Base-by-base conservation (phyloP, 768 basidiomycete genomes). In the Amanita fuliginea region DNA sequence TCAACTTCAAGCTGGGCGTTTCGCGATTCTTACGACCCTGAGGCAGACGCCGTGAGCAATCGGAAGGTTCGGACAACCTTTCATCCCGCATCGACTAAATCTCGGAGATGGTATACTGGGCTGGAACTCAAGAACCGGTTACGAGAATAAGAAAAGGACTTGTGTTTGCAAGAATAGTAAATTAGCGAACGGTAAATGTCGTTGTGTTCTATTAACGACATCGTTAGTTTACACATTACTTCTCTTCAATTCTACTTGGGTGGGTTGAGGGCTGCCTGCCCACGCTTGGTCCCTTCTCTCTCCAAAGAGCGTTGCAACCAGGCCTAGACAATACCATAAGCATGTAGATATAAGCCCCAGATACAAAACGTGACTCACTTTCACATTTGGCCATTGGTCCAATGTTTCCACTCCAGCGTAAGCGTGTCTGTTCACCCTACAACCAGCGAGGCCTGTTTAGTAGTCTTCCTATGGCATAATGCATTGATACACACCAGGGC, bases 341-440 rank as follows among this genome's bases (percentile, higher is more conserved):
- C 11, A 45, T 13, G 8, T 10, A 9, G n/a, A 32, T 33, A 45
- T 30, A n/a, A 32, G 32, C 13, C 13, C 11, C 11, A 32, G 11
- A 2, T 13, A 13, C 32, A 11, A 19, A n/a, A 40, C 3, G 7
- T 11, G 8, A 19, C 22, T 22, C 10, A 37, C 33, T 68, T 79
- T 77, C 50, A 87, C 60, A 55, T 70, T 66, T 1, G 87, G 86
- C 69, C 72, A 86, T 32, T 76, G 74, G 42, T 81, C 77, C 42
- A 88, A 63, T 19, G 60, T 72, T 39, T 78, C 73, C 16, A 84
- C 64, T 6, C 76, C 81, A 2, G 76, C 64, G 53, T 57, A 68
- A 6, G 54, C 32, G 53, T 78, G 75, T 37, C 67, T 41, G 4
- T 16, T 42, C 18, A 49, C 39, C 48, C 48, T 49, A 34, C 4